Conservation (phyloP, 768 basidiomycete genomes). For the Collybiopsis luxurians region DNA sequence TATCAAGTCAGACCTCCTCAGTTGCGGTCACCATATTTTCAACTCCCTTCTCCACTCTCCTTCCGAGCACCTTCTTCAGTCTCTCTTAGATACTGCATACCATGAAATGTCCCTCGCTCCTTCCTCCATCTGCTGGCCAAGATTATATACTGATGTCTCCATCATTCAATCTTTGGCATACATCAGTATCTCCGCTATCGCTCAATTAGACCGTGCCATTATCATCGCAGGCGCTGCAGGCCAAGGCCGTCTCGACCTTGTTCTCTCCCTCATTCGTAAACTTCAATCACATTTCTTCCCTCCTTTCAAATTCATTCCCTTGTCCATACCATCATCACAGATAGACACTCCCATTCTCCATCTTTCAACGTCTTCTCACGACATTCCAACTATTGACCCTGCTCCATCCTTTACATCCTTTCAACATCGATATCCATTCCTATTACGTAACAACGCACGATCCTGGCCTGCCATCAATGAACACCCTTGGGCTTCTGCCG, state of each 20-base stretch:
- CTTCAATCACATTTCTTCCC: conserved; percentile 47
- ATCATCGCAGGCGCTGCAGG: conserved; percentile 82
- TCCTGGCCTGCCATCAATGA: conserved; percentile 79
- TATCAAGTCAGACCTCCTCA: conserved; percentile 7
- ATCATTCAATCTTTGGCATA: conserved; percentile 53
- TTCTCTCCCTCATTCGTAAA: conserved; percentile 57
- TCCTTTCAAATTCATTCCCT: neutral
- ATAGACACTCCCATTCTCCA: neutral
- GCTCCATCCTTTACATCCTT: conserved; percentile 63
- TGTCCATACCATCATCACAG: neutral
- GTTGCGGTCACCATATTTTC: conserved; percentile 7
- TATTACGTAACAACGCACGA: conserved; percentile 57
- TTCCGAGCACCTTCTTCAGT: conserved; percentile 26
- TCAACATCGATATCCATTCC: conserved; percentile 61
- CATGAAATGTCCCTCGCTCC: conserved; percentile 44
- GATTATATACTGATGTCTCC: conserved; percentile 74
- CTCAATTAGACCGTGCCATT: conserved; percentile 72
- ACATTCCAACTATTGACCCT: conserved; percentile 36
- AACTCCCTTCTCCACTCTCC: neutral
- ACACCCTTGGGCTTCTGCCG: conserved; percentile 65
- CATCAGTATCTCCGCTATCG: conserved; percentile 39
- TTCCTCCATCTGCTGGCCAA: conserved; percentile 50
- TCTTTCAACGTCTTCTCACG: conserved; percentile 3
- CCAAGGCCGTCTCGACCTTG: conserved; percentile 51
- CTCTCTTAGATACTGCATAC: conserved; percentile 47